Conservation (phyloP, 2,329 filamentous ascomycete species). For the Pyricularia sp. region DNA sequence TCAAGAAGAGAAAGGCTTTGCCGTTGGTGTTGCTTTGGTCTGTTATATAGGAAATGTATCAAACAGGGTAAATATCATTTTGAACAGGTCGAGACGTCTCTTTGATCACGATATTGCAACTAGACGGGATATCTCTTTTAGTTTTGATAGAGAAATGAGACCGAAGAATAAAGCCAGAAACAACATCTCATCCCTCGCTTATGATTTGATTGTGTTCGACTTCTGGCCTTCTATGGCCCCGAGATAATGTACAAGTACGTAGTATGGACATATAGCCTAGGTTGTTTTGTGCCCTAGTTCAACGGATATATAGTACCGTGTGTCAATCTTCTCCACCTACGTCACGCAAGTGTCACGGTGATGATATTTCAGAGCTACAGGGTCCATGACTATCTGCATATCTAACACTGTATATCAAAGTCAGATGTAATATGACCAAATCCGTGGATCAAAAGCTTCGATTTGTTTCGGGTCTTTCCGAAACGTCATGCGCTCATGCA, state of each 20-base stretch:
- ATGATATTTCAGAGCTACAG: background rate
- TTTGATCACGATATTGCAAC: background rate
- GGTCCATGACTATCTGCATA: background rate
- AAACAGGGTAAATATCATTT: background rate
- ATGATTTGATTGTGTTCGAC: background rate
- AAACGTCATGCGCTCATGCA: background rate
- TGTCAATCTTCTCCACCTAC: background rate
- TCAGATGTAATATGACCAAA: background rate
- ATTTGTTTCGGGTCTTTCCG: background rate
- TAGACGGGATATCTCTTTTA: background rate
- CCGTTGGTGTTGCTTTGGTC: background rate
- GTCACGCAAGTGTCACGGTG: background rate
- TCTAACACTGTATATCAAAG: background rate
- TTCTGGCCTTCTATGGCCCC: too few species aligned
- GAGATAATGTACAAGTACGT: too few species aligned
- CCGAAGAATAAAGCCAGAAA: background rate
- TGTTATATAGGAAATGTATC: background rate
- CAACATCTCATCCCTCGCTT: background rate
- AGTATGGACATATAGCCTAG: too few species aligned
- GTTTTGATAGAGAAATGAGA: background rate
- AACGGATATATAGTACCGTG: background rate
- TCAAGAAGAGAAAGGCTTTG: background rate
- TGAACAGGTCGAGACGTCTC: background rate
- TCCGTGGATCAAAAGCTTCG: background rate
- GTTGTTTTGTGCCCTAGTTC: background rate